Base-by-base conservation (phyloP, 495 filamentous ascomycete species). In the Durotheca rogersii region DNA sequence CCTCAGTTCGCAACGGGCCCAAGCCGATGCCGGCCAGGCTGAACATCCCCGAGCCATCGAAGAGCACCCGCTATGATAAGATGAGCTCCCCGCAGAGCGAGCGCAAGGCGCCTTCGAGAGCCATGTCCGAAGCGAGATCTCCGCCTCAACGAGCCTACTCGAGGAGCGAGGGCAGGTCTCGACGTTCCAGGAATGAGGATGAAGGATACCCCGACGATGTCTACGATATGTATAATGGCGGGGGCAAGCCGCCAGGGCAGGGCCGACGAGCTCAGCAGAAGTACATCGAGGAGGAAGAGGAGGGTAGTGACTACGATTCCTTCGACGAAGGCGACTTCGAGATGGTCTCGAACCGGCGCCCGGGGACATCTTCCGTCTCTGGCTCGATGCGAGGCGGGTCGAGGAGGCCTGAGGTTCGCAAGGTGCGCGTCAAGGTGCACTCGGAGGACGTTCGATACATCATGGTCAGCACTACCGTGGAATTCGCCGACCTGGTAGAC, bases 361-460 rank as follows among this genome's bases (percentile, higher is more conserved):
- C 71, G 39, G 69, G 71, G 41, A 53, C n/a, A n/a, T n/a, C 70
- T 7, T 72, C 73, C 9, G 58, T 72, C 3, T 65, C 67, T 3
- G 67, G 72, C 7, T 70, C 67, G 0, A 62, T 65, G 25, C 68
- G 76, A 19, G 69, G 64, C 7, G 65, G 65, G 3, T 77, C 78
- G 14, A 67, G 74, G 40, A 66, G 72, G 50, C 74, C 74, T 1
- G 72, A 74, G 1, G 65, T 80, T 20, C 68, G 69, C 19, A 77
- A 87, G 62, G 85, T 96, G 56, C 79, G 91, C 20, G 83, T 95
- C 60, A 97, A 97, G 71, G 90, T 93, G 2, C 94, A 97, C 64
- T 72, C 76, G 2, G 89, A 90, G 32, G 93, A 98, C 62, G 94
- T 88, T n/a, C 82, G 93, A 33, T 96, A 95, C 71, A 87, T 98